Evolutionary conservation across 1,284 basidiomycete genomes (phyloP).

Genomic region (Naganishia liquefaciens): DNA sequence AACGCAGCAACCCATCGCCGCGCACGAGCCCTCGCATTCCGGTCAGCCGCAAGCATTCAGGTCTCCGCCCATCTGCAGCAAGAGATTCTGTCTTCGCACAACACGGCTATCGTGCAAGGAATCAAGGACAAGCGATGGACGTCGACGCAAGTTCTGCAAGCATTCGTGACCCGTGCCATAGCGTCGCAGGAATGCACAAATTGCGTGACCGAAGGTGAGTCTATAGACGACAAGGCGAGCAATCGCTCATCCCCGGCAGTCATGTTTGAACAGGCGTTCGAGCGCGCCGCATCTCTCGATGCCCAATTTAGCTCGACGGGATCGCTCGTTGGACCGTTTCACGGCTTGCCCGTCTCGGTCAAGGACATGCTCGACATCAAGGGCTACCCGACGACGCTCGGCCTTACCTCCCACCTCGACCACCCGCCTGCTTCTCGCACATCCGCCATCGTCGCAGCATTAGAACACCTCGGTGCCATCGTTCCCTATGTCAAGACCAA

Average conservation of each 20-base stretch:
- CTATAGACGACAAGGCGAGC: not conserved
- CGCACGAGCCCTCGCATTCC: slow-evolving; percentile 1
- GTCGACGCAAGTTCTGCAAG: slow-evolving; percentile 6
- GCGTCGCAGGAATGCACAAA: slow-evolving; percentile 19
- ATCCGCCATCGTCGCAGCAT: slow-evolving; percentile 34
- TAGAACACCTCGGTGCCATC: slow-evolving; percentile 58
- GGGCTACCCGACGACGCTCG: slow-evolving; percentile 22
- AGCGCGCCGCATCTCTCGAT: slow-evolving; percentile 54
- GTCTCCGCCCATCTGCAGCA: not conserved
- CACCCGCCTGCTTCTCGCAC: not conserved
- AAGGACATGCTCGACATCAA: slow-evolving; percentile 51
- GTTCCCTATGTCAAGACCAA: slow-evolving; percentile 71
- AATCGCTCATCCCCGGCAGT: slow-evolving; percentile 55
- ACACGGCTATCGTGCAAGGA: slow-evolving; percentile 23
- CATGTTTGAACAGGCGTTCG: slow-evolving; percentile 54
- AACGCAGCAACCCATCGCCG: slow-evolving; percentile 12
- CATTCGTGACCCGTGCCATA: slow-evolving; percentile 13
- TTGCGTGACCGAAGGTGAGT: slow-evolving; percentile 32
- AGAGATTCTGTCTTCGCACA: slow-evolving; percentile 5
- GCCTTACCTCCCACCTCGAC: slow-evolving; percentile 22
- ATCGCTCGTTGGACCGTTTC: slow-evolving; percentile 54
- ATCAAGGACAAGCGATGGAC: slow-evolving; percentile 29
- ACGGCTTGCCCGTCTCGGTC: slow-evolving; percentile 58
- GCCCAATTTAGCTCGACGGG: slow-evolving; percentile 48
- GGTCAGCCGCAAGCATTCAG: not conserved